Evolutionary conservation across 176 grass and related monocot species (phyloP), one percentile per base, ranked within the genome.

Genomic region (Eremochloa ophiuroides): DNA sequence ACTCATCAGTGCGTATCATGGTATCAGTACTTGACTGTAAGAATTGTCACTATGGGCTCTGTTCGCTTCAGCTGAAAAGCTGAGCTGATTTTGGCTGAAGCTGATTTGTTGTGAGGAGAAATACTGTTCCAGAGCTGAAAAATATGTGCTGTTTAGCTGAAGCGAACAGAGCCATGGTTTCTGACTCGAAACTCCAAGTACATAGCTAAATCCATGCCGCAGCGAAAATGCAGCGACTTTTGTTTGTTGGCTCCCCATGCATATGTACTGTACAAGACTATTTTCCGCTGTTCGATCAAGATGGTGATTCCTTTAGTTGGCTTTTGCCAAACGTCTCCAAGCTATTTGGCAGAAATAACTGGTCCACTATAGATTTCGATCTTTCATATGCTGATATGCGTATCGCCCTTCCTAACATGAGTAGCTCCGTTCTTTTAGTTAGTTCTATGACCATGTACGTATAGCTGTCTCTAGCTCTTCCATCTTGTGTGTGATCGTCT

Each of bases 1-100:
- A 43, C 47, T 40, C 38, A 14, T 76, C 35, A 8, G 9, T 31
- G 17, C 4, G 18, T 43, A 25, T 22, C 17, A n/a, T n/a, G n/a
- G n/a, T n/a, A n/a, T n/a, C n/a, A 47, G 40, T 63, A 76, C 60
- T 38, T 88, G 43, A 10, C 38, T 79, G 46, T n/a, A n/a, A n/a
- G 15, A 79, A 78, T 66, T 37, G 73, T 74, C 27, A 37, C 59
- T 74, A 66, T 70, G 16, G 27, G 7, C 29, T 27, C n/a, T n/a
- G n/a, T n/a, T n/a, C n/a, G n/a, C n/a, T n/a, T n/a, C n/a, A n/a
- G n/a, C n/a, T n/a, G n/a, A n/a, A n/a, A n/a, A n/a, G n/a, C n/a
- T n/a, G n/a, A n/a, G n/a, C n/a, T n/a, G n/a, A n/a, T n/a, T n/a
- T n/a, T n/a, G n/a, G n/a, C n/a, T n/a, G n/a, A n/a, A n/a, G n/a